A percentile compares a stretch with the other conserved stretches of the same genome.
phyloP scores from a whole-genome alignment of 345 rosid species.

The Eucalyptus curtisii region DNA sequence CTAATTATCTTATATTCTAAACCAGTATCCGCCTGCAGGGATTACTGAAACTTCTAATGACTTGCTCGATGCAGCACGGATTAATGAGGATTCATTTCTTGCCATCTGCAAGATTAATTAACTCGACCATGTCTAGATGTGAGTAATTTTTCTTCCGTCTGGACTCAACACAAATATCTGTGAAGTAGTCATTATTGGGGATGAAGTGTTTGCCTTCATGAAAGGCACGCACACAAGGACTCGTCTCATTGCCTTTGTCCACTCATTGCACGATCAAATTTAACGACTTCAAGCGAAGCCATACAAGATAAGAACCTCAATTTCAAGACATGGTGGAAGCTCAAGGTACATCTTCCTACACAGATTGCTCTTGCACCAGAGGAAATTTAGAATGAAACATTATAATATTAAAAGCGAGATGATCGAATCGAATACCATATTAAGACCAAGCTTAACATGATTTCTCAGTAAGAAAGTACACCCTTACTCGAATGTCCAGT shows the following conservation, averaged over 20 bases:
- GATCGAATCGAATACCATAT: background rate
- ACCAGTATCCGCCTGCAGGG: background rate
- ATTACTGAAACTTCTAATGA: background rate
- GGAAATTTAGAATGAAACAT: background rate
- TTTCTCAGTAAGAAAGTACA: background rate
- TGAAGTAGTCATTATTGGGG: background rate
- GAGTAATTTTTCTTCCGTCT: background rate
- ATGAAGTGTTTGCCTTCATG: too few relatives aligned
- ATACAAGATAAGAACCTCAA: background rate
- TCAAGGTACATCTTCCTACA: background rate
- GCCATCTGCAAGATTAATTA: background rate
- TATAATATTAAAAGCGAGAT: background rate
- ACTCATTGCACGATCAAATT: background rate
- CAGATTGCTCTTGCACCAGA: background rate
- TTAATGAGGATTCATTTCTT: background rate
- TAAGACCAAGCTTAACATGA: background rate
- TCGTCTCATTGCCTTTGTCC: background rate
- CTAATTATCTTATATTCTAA: background rate
- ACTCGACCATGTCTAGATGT: background rate
- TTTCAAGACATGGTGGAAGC: background rate
- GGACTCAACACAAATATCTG: background rate
- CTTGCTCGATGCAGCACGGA: background rate
- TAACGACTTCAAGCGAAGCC: background rate
- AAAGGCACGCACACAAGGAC: too few relatives aligned
- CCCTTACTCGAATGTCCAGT: background rate